Percentiles rank a stretch among this genome's conserved stretches.
Conservation (phyloP, 345 rosid genomes). For the Rhodamnia rubescens region DNA sequence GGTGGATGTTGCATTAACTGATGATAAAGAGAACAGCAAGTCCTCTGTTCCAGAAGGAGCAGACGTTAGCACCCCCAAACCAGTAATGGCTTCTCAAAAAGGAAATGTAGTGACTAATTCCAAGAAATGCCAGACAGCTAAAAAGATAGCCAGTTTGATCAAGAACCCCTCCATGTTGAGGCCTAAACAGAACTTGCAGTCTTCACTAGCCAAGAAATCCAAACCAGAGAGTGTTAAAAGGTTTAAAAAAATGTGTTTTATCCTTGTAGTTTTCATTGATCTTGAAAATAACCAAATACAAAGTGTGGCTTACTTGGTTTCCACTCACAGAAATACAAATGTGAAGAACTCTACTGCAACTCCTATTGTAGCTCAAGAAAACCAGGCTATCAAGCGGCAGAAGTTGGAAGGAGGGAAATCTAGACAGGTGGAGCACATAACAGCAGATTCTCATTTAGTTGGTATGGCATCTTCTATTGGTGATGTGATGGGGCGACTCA, state of each 20-base stretch:
- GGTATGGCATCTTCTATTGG: background rate
- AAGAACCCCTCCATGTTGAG: slow-evolving; percentile 53
- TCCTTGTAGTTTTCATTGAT: background rate
- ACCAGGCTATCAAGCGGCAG: slow-evolving; percentile 93
- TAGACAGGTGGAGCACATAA: slow-evolving; percentile 50
- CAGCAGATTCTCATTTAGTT: background rate
- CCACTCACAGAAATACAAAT: slow-evolving; percentile 22
- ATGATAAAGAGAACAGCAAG: slow-evolving; percentile 26
- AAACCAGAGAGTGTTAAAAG: slow-evolving; percentile 26
- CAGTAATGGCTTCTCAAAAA: background rate
- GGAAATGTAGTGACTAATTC: slow-evolving; percentile 17
- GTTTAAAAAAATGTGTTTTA: slow-evolving; percentile 12
- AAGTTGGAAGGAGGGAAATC: slow-evolving; percentile 87
- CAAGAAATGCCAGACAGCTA: slow-evolving; percentile 57
- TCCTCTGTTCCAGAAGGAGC: slow-evolving; percentile 8
- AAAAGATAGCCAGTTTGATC: slow-evolving; percentile 40
- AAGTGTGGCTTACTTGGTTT: background rate
- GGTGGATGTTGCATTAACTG: slow-evolving; percentile 7
- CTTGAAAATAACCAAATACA: background rate
- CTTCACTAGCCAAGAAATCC: slow-evolving; percentile 36
- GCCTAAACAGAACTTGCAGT: slow-evolving; percentile 31
- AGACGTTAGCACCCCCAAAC: slow-evolving; percentile 8
- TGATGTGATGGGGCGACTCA: background rate
- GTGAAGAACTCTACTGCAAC: slow-evolving; percentile 24
- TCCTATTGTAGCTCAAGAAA: slow-evolving; percentile 60